Conservation (phyloP, 2,329 filamentous ascomycete species). For the Curvularia sp. region DNA sequence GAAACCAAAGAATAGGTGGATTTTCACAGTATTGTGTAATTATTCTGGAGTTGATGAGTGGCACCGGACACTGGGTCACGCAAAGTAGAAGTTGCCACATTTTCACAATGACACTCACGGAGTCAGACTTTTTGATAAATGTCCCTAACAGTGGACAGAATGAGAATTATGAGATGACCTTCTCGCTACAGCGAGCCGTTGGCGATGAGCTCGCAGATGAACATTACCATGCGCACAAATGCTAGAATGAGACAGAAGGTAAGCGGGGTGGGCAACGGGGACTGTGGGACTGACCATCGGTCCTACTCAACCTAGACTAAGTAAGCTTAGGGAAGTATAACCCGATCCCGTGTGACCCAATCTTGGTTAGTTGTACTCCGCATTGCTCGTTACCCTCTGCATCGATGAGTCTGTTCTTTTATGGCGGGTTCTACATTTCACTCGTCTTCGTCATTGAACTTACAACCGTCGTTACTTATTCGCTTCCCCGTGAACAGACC, state of each 20-base stretch:
- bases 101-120: neutral
- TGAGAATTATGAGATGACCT: neutral
- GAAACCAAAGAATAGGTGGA: neutral
- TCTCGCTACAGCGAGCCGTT: neutral
- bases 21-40: too few relatives aligned
- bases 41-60: too few relatives aligned
- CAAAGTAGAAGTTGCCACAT: neutral
- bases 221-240: neutral
- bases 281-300: slow-evolving; percentile 5
- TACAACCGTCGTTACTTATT: too few relatives aligned
- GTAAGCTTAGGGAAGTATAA: too few relatives aligned
- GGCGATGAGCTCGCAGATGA: neutral
- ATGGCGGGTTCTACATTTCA: too few relatives aligned
- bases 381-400: too few relatives aligned
- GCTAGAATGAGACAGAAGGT: neutral
- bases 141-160: neutral
- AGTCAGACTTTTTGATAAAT: neutral
- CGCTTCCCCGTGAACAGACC: too few relatives aligned
- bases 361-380: too few relatives aligned
- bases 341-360: too few relatives aligned
- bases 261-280: neutral
- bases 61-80: neutral
- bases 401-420: too few relatives aligned
- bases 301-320: neutral
- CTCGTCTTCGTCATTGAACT: too few relatives aligned